A percentile compares a stretch with the other conserved stretches of the same genome.
phyloP scores from a whole-genome alignment of 2,329 filamentous ascomycete species.

The Dactylellina leptospora region DNA sequence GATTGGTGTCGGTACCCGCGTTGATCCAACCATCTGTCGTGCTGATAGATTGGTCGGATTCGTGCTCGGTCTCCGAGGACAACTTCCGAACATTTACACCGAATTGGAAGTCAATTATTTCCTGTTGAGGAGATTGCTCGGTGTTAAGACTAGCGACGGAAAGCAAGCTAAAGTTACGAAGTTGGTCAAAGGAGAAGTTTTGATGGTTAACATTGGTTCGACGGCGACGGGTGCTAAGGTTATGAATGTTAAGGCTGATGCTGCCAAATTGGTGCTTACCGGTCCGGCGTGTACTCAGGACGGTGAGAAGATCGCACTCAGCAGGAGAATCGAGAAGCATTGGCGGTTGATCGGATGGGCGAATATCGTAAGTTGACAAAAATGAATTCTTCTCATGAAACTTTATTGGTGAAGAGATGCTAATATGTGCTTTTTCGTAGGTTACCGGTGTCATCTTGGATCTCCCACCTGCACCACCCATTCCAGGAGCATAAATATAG shows the following conservation, averaged over 20 bases:
- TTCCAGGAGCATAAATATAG: slow-evolving; percentile 44
- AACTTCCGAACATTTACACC: slow-evolving; percentile 94
- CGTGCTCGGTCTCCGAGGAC: slow-evolving; percentile 92
- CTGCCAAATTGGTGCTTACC: slow-evolving; percentile 90
- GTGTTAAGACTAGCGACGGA: slow-evolving; percentile 96
- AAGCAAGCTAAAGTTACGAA: slow-evolving; percentile 99
- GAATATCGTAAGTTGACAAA: slow-evolving; percentile 70
- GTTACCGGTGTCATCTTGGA: slow-evolving; percentile 50
- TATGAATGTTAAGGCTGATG: slow-evolving; percentile 95
- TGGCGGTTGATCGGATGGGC: slow-evolving; percentile 96
- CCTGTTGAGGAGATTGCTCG: slow-evolving; percentile 88
- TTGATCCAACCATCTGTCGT: slow-evolving; percentile 97
- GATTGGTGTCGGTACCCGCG: slow-evolving; percentile 96
- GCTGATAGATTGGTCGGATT: slow-evolving; percentile 98
- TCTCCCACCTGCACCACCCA: slow-evolving; percentile 37
- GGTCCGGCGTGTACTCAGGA: slow-evolving; percentile 96
- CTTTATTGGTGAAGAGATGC: not conserved
- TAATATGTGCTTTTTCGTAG: slow-evolving; percentile 7
- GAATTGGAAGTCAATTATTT: slow-evolving; percentile 99
- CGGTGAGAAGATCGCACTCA: slow-evolving; percentile 96
- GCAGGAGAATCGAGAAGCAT: slow-evolving; percentile 97
- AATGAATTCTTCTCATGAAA: not conserved
- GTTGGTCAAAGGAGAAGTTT: slow-evolving; percentile 95
- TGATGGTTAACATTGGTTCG: slow-evolving; percentile 99
- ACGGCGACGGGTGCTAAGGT: slow-evolving; percentile 98